These are phyloP conservation scores for Mycena citricolor DNA, from an alignment of 1,284 basidiomycete genomes.

Conservation along the genomic window DNA sequence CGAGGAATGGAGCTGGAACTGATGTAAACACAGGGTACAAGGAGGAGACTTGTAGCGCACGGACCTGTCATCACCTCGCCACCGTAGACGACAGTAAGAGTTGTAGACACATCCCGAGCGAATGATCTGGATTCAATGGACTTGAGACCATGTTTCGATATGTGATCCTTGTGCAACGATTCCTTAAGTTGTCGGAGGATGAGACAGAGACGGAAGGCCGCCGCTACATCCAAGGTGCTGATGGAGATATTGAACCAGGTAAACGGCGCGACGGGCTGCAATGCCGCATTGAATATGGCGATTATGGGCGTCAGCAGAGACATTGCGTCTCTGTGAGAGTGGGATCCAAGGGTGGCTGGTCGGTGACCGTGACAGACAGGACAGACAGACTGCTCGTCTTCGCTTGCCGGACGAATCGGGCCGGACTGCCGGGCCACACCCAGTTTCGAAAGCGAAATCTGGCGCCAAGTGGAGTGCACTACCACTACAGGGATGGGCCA, in stretches of 20 bases:
- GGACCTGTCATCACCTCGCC: conserved; percentile 67
- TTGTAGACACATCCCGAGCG: conserved; percentile 53
- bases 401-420: no score
- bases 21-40: conserved; percentile 9
- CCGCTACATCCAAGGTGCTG: conserved; percentile 63
- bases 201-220: conserved; percentile 65
- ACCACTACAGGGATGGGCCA: no score
- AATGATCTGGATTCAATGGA: conserved; percentile 54
- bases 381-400: conserved; percentile 32
- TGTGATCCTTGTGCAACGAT: conserved; percentile 42
- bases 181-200: conserved; percentile 67
- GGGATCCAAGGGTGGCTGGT: conserved; percentile 2
- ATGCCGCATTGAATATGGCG: conserved; percentile 49
- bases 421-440: no score
- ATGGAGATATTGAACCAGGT: conserved; percentile 63
- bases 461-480: no score
- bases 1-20: conserved; percentile 57
- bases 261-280: conserved; percentile 66
- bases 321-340: no score
- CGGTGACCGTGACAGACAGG: neutral
- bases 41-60: conserved; percentile 25
- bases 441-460: no score
- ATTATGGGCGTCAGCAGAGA: conserved; percentile 42
- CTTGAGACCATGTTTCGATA: conserved; percentile 34
- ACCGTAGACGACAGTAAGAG: conserved; percentile 68